phyloP scores from a whole-genome alignment of 306 rosid genomes.

The Lotus japonicus region DNA sequence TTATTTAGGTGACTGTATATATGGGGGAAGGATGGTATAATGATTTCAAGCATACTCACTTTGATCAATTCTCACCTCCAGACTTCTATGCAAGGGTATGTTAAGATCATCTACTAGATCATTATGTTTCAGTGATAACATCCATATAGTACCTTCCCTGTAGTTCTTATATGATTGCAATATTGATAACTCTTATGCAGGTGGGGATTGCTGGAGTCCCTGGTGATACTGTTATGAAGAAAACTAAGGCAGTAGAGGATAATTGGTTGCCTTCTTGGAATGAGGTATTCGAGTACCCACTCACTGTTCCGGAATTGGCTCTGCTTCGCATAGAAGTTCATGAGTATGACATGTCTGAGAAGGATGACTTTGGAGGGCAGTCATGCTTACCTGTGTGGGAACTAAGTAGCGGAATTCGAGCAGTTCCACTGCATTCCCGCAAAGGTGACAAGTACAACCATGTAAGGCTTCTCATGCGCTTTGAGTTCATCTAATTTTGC shows the following conservation, averaged over 20 bases:
- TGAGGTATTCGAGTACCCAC: constrained; percentile 62
- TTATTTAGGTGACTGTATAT: constrained; percentile 63
- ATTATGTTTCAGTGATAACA: not conserved
- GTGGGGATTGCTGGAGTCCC: constrained; percentile 58
- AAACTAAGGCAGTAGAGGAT: constrained; percentile 67
- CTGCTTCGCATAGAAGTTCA: constrained; percentile 87
- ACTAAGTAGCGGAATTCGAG: constrained; percentile 67
- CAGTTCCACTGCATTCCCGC: constrained; percentile 45
- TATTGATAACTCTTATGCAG: constrained; percentile 13
- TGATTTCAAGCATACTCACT: constrained; percentile 76
- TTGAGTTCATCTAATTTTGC: constrained; percentile 45
- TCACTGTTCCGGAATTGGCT: constrained; percentile 78
- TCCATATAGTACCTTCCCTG: not conserved
- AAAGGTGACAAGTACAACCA: constrained; percentile 58
- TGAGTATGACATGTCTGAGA: constrained; percentile 95
- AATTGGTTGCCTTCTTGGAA: constrained; percentile 87
- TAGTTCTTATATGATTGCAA: not conserved
- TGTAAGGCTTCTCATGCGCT: constrained; percentile 83
- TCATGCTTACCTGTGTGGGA: constrained; percentile 79
- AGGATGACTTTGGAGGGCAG: constrained; percentile 97
- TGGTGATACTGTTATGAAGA: constrained; percentile 57
- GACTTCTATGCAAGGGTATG: constrained; percentile 95
- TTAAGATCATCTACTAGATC: constrained; percentile 12
- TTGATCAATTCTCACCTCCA: constrained; percentile 90
- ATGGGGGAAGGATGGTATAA: constrained; percentile 97